Evolutionary conservation across 2,329 filamentous ascomycete species (phyloP), one percentile per base, ranked within the genome.

Genomic region (Trichoderma sp.): DNA sequence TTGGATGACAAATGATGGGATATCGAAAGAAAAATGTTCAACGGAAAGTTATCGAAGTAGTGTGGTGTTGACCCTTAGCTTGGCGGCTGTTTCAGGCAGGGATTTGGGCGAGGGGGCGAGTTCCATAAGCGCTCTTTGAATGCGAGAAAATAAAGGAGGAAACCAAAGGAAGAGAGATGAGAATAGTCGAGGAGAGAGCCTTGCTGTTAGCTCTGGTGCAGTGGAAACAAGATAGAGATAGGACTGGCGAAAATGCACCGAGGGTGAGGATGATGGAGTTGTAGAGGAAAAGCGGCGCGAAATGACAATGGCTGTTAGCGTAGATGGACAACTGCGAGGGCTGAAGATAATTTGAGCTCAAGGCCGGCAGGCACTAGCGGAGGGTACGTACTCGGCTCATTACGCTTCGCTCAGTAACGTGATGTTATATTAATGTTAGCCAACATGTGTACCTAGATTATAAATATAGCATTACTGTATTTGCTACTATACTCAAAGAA

Each of bases 11-110:
- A 34, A 65, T 56, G 69, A 67, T 68, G 52, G 50, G 48, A 34
- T 65, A 68, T 64, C 22, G 54, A 64, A 52, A 65, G 45, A 65
- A 70, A 67, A 69, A 53, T 60, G 57, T 13, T 45, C 25, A 48
- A 57, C 58, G 50, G 63, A 64, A 50, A 58, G 69, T 53, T 65
- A 68, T 61, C 34, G 68, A 63, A 37, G 58, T 15, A 53, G 50
- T 34, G 57, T 61, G 56, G 25, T 52, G 45, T 53, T 66, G 64
- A 59, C 54, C 64, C 57, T 67, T 54, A 60, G 65, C 50, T 67
- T 45, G 65, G 61, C 69, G 67, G 60, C 65, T 72, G 72, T 73
- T 74, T 74, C 72, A 73, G 73, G 71, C 72, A 72, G 67, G 69
- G 69, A 68, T 70, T 71, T 70, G 70, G 65, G 69, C 54, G 65